phyloP scores from a whole-genome alignment of 768 basidiomycete genomes.

The Ephemerocybe angulata region DNA sequence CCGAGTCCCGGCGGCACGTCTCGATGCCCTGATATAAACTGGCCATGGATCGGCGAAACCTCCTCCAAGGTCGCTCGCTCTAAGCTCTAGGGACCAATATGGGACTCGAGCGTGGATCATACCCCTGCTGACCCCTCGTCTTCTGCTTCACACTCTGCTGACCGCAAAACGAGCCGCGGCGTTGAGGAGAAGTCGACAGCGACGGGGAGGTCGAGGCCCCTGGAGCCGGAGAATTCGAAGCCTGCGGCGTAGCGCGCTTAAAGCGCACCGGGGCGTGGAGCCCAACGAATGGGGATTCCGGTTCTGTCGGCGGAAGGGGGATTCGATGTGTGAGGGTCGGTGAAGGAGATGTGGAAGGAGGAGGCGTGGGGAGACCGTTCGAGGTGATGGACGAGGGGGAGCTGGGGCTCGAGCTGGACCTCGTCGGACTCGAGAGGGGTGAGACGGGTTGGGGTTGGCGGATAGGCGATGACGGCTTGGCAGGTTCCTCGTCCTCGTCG shows the following conservation, averaged over 20 bases:
- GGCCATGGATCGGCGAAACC: no score
- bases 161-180: slow-evolving; percentile 5
- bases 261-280: slow-evolving; percentile 8
- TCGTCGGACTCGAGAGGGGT: background rate
- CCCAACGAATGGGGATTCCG: background rate
- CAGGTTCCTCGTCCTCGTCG: slow-evolving; percentile 19
- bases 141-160: background rate
- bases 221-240: background rate
- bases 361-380: background rate
- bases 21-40: no score
- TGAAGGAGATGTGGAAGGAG: background rate
- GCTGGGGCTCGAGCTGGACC: background rate
- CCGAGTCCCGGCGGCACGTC: no score
- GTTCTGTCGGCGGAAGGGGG: background rate
- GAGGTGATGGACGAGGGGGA: background rate
- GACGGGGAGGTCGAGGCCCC: background rate
- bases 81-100: slow-evolving; percentile 1
- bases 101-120: background rate
- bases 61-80: background rate
- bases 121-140: background rate
- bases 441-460: background rate
- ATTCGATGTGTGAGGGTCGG: background rate
- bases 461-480: slow-evolving; percentile 10
- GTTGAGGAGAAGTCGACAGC: slow-evolving; percentile 3
- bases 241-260: background rate